Percentiles rank a stretch among this genome's conserved stretches.
Evolutionary conservation across 192 early-diverging fungal species (phyloP).

Genomic region (Geranomyces michiganensis): DNA sequence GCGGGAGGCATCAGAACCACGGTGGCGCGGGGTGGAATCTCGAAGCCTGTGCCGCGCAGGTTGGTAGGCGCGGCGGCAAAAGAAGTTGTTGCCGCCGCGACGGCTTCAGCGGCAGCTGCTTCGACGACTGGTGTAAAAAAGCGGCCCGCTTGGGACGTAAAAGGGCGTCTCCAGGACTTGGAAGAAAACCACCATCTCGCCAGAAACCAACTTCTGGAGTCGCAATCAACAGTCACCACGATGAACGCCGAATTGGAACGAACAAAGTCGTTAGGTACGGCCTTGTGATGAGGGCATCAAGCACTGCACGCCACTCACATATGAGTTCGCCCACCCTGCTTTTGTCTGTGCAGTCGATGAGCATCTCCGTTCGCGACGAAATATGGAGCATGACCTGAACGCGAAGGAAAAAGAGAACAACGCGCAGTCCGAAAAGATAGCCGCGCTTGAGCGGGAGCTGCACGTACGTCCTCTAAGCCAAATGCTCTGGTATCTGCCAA

Average conservation of each 20-base stretch:
- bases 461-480: conserved; percentile 20
- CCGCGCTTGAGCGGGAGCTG: conserved; percentile 38
- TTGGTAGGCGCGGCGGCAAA: conserved; percentile 12
- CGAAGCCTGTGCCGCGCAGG: background rate
- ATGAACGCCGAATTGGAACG: conserved; percentile 41
- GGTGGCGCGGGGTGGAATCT: background rate
- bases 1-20: background rate
- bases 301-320: background rate
- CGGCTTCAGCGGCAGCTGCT: background rate
- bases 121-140: conserved; percentile 48
- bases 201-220: conserved; percentile 31
- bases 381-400: conserved; percentile 56
- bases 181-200: conserved; percentile 64
- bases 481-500: background rate
- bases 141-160: conserved; percentile 72
- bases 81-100: background rate
- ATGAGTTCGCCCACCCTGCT: background rate
- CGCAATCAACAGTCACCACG: conserved; percentile 29
- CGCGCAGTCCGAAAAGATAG: conserved; percentile 38
- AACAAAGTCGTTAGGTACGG: conserved; percentile 38
- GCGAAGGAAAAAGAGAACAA: conserved; percentile 70
- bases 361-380: conserved; percentile 53
- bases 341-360: conserved; percentile 39
- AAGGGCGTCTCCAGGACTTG: conserved; percentile 81
- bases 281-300: background rate